Conservation (phyloP, 148 eudicot species). For the Chenopodium formosanum region DNA sequence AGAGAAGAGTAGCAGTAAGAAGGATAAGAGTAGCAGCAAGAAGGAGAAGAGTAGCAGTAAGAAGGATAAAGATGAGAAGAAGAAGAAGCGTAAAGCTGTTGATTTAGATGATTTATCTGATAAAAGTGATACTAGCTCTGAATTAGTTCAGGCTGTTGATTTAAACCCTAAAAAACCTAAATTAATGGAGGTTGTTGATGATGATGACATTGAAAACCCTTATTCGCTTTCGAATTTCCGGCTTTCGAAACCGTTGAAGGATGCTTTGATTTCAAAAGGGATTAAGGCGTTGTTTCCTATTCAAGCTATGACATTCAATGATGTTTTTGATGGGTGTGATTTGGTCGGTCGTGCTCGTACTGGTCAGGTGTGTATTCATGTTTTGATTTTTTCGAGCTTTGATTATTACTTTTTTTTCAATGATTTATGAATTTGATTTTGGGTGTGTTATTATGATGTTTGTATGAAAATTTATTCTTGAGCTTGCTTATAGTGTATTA, state of each 20-base stretch:
- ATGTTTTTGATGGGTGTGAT: constrained; percentile 67
- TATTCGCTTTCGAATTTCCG: constrained; percentile 65
- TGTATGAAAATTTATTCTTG: background rate
- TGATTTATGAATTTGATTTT: background rate
- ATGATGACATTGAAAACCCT: constrained; percentile 43
- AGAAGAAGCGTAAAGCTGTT: constrained; percentile 49
- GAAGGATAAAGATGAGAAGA: constrained; percentile 26
- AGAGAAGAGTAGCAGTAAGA: constrained; percentile 19
- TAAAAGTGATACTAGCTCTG: constrained; percentile 47
- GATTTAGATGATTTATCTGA: constrained; percentile 33
- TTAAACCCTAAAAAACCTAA: constrained; percentile 38
- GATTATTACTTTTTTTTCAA: background rate
- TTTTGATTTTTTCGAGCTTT: background rate
- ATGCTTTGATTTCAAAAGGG: constrained; percentile 58
- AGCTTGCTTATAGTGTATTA: too few relatives aligned
- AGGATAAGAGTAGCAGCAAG: constrained; percentile 21
- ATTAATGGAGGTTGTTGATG: constrained; percentile 24
- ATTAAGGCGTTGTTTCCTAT: constrained; percentile 80
- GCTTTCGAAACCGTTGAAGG: constrained; percentile 63
- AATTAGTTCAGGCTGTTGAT: constrained; percentile 39
- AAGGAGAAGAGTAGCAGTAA: constrained; percentile 26
- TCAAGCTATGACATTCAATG: constrained; percentile 81
- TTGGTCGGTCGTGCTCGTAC: constrained; percentile 90
- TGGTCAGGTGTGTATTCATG: constrained; percentile 63
- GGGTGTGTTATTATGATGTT: background rate